phyloP scores from a whole-genome alignment of 139 green algal species.

The Diplosphaera chodatii region DNA sequence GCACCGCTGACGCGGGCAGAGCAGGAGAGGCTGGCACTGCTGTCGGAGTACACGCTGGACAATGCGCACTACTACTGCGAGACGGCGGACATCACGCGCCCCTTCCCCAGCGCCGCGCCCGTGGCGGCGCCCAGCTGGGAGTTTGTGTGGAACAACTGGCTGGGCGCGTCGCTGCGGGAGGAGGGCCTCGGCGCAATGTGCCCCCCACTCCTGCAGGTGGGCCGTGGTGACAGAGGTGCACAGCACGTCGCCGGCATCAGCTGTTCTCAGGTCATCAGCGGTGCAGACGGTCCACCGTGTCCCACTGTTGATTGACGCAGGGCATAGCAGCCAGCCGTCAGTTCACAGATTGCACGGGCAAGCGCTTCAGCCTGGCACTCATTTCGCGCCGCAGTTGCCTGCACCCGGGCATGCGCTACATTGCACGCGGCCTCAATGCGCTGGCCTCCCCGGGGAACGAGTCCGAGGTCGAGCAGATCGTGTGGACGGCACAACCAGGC shows the following conservation, averaged over 20 bases:
- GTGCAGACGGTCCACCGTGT: no score
- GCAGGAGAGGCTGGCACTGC: slow-evolving; percentile 30
- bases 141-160: slow-evolving; percentile 88
- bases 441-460: slow-evolving; percentile 88
- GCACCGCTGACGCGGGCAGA: slow-evolving; percentile 20
- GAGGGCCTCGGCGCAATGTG: slow-evolving; percentile 64
- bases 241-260: no score
- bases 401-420: slow-evolving; percentile 89
- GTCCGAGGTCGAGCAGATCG: slow-evolving; percentile 93
- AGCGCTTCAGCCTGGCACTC: slow-evolving; percentile 55
- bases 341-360: slow-evolving; percentile 52
- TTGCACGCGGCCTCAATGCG: slow-evolving; percentile 88
- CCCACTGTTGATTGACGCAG: no score
- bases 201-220: slow-evolving; percentile 77
- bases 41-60: slow-evolving; percentile 53
- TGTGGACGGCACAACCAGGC: slow-evolving; percentile 41
- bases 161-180: slow-evolving; percentile 52
- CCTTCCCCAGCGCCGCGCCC: slow-evolving; percentile 65
- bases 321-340: slow-evolving; percentile 74
- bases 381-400: slow-evolving; percentile 71
- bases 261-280: no score
- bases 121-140: slow-evolving; percentile 56
- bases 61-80: slow-evolving; percentile 93
- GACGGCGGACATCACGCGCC: slow-evolving; percentile 85
- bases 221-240: no score